These are phyloP conservation scores for Fusarium sp. DNA, from an alignment of 2,329 filamentous ascomycete species.

Conservation along the genomic window DNA sequence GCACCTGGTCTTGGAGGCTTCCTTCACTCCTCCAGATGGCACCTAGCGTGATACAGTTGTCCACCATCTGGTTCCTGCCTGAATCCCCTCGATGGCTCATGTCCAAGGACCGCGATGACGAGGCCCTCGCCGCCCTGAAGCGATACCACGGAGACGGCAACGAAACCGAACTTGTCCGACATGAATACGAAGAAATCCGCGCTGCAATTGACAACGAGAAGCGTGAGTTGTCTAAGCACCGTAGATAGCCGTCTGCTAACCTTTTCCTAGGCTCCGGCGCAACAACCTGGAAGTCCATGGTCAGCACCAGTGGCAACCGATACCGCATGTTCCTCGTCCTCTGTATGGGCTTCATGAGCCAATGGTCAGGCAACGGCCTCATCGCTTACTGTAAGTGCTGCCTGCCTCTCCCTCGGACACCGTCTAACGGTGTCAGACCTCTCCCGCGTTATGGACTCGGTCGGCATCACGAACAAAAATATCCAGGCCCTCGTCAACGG, in stretches of 20 bases:
- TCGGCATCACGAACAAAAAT: constrained; percentile 40
- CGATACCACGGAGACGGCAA: constrained; percentile 70
- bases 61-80: constrained; percentile 63
- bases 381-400: constrained; percentile 46
- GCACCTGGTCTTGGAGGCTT: constrained; percentile 53
- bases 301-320: constrained; percentile 47
- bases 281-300: constrained; percentile 47
- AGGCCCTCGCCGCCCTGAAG: constrained; percentile 64
- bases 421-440: constrained; percentile 4
- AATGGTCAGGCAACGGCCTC: constrained; percentile 52
- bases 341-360: constrained; percentile 58
- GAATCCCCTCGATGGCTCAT: constrained; percentile 74
- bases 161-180: constrained; percentile 61
- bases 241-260: background rate
- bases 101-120: constrained; percentile 48
- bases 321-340: constrained; percentile 54
- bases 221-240: constrained; percentile 34
- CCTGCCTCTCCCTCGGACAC: background rate
- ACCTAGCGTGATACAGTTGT: constrained; percentile 21
- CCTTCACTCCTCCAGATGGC: constrained; percentile 46
- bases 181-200: constrained; percentile 63
- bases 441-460: constrained; percentile 28
- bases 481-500: constrained; percentile 46
- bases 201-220: constrained; percentile 53
- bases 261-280: constrained; percentile 21